A percentile compares a stretch with the other conserved stretches of the same genome.
Conservation (phyloP, 192 early-diverging fungal genomes). For the Umbelopsis sp. region DNA sequence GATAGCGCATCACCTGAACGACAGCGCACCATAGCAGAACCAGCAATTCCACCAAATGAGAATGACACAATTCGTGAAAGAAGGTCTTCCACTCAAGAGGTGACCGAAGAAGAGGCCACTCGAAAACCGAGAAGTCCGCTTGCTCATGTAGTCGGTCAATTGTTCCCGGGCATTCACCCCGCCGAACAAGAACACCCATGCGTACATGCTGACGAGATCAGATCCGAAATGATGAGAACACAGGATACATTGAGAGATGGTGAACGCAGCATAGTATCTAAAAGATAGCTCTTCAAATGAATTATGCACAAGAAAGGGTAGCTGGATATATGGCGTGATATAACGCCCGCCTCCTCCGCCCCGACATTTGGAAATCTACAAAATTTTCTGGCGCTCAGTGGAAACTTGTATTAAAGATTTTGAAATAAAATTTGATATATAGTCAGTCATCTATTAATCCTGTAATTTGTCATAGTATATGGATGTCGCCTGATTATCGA, state of each 20-base stretch:
- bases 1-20: constrained; percentile 1
- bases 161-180: constrained; percentile 31
- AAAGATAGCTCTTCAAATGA: background rate
- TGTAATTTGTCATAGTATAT: background rate
- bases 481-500: background rate
- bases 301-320: background rate
- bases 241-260: constrained; percentile 14
- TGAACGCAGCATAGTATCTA: background rate
- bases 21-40: background rate
- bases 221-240: constrained; percentile 28
- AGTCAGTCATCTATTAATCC: background rate
- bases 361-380: too few relatives aligned
- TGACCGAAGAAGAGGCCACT: background rate
- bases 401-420: background rate
- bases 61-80: background rate
- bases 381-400: too few relatives aligned
- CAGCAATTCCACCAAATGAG: background rate
- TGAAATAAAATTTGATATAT: background rate
- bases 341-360: too few relatives aligned
- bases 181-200: constrained; percentile 9
- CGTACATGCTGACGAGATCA: constrained; percentile 33
- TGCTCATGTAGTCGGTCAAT: constrained; percentile 27
- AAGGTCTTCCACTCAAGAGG: background rate
- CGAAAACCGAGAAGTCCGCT: constrained; percentile 17
- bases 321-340: background rate